phyloP scores from a whole-genome alignment of 371 early-diverging fungal species.

The Mortierella sp. region DNA sequence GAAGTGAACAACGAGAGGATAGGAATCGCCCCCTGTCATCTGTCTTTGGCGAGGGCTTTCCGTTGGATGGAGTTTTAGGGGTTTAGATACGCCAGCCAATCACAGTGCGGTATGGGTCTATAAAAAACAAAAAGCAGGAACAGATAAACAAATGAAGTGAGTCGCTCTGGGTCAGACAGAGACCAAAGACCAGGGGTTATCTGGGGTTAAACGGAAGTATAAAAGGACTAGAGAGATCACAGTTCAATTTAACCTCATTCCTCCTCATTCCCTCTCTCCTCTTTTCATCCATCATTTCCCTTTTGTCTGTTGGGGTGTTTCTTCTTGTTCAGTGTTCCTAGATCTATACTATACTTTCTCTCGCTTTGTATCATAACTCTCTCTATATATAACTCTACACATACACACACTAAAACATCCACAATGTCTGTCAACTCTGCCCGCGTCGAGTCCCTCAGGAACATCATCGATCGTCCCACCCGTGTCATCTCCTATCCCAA shows the following conservation, averaged over 20 bases:
- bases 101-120: too few species aligned
- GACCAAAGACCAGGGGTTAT: too few species aligned
- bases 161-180: too few species aligned
- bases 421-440: conserved; percentile 45
- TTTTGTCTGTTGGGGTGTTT: not conserved
- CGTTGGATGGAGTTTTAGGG: too few species aligned
- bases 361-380: not conserved
- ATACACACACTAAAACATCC: too few species aligned
- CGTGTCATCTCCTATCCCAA: conserved; percentile 81
- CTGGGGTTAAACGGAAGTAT: too few species aligned
- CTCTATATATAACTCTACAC: not conserved
- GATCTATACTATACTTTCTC: not conserved
- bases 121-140: too few species aligned
- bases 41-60: too few species aligned
- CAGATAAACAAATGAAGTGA: too few species aligned
- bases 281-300: conserved; percentile 1
- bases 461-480: conserved; percentile 62
- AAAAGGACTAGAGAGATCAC: not conserved
- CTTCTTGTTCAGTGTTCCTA: not conserved
- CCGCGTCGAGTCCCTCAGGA: conserved; percentile 60
- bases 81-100: too few species aligned
- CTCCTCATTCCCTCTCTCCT: not conserved
- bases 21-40: too few species aligned
- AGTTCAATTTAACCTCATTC: not conserved
- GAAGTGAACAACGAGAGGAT: too few species aligned